Conservation (phyloP, 441 rosid genomes). For the Aleurites moluccanus region DNA sequence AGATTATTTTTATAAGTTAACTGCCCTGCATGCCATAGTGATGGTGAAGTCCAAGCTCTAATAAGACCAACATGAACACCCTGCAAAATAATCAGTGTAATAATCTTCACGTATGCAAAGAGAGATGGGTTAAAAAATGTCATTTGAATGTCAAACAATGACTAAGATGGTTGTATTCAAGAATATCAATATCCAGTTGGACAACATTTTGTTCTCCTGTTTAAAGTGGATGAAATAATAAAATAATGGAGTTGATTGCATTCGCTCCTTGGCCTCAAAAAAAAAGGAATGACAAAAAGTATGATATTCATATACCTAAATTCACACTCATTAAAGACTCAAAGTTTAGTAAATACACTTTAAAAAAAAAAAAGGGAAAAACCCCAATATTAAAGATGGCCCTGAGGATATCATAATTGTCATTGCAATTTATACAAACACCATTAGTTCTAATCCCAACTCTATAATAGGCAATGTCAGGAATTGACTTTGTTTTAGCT, state of each 20-base stretch:
- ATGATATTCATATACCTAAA: neutral
- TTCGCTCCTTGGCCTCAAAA: neutral
- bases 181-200: neutral
- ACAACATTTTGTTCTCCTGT: neutral
- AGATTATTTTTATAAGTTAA: slow-evolving; percentile 27
- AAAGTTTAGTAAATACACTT: neutral
- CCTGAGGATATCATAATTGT: neutral
- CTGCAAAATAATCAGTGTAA: slow-evolving; percentile 38
- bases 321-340: neutral
- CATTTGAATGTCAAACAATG: neutral
- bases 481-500: neutral
- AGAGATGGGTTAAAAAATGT: neutral
- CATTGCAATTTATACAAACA: neutral
- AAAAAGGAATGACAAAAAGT: neutral
- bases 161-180: neutral
- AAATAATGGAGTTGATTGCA: neutral
- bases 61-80: slow-evolving; percentile 44
- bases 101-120: slow-evolving; percentile 15
- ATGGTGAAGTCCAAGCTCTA: slow-evolving; percentile 40
- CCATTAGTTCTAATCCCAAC: neutral
- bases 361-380: neutral
- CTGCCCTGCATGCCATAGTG: slow-evolving; percentile 27
- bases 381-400: neutral
- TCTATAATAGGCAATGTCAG: neutral
- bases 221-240: neutral